These are phyloP conservation scores for Fusarium poae DNA, from an alignment of 2,329 filamentous ascomycete species.

Conservation along the genomic window DNA sequence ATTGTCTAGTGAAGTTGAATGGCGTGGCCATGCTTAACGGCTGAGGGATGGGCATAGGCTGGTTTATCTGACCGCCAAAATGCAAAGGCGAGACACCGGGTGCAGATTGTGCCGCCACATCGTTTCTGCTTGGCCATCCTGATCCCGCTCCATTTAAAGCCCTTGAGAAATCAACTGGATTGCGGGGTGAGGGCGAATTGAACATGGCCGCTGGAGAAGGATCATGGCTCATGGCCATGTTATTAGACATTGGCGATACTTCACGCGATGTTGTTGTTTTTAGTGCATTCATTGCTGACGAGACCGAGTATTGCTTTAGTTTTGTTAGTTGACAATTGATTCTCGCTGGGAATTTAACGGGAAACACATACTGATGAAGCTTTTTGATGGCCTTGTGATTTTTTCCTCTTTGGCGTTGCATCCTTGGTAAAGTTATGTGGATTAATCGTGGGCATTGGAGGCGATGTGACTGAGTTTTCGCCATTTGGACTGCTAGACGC, in stretches of 20 bases:
- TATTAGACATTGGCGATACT: conserved; percentile 66
- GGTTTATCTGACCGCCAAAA: conserved; percentile 48
- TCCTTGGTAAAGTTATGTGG: conserved; percentile 51
- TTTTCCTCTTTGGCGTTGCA: conserved; percentile 45
- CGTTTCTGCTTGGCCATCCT: conserved; percentile 55
- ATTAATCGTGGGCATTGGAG: conserved; percentile 58
- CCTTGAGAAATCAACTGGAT: conserved; percentile 56
- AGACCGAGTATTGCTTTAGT: conserved; percentile 64
- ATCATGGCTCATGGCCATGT: conserved; percentile 64
- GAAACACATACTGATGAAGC: conserved; percentile 56
- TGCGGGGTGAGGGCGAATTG: conserved; percentile 62
- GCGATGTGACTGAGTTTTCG: conserved; percentile 57
- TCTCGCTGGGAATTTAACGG: conserved; percentile 18
- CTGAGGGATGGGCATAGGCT: conserved; percentile 51
- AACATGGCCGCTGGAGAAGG: conserved; percentile 65
- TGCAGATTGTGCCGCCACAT: conserved; percentile 43
- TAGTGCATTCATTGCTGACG: conserved; percentile 64
- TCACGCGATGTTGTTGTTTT: conserved; percentile 65
- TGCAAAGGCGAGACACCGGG: conserved; percentile 47
- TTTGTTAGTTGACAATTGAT: conserved; percentile 40
- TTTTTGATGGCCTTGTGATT: conserved; percentile 47
- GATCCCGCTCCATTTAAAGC: conserved; percentile 43
- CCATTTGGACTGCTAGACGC: conserved; percentile 66
- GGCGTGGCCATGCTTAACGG: conserved; percentile 48
- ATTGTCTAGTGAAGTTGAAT: conserved; percentile 53